A percentile compares a stretch with the other conserved stretches of the same genome.
Evolutionary conservation across 2,329 filamentous ascomycete genomes (phyloP).

Genomic region (Xylariales sp.): DNA sequence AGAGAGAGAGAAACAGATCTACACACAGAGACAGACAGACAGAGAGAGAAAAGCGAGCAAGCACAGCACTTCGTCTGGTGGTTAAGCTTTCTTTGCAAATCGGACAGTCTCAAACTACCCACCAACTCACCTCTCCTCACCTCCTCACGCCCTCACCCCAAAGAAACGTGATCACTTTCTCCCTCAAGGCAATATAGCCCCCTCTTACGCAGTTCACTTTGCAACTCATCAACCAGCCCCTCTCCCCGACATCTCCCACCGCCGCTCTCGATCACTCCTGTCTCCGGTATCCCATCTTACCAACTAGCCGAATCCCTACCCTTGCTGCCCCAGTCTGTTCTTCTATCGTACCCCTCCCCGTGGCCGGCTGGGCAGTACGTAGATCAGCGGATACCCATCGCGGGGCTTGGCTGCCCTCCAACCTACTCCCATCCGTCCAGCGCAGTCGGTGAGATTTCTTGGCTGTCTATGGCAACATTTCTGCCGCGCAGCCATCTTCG

Average conservation of each 20-base stretch:
- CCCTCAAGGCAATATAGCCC: neutral
- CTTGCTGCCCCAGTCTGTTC: neutral
- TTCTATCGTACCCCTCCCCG: neutral
- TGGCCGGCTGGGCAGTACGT: conserved; percentile 4
- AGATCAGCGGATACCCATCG: conserved; percentile 8
- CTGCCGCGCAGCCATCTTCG: conserved; percentile 1
- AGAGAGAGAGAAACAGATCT: too few species aligned
- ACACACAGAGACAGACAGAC: too few species aligned
- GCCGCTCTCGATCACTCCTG: neutral
- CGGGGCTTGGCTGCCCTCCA: conserved; percentile 2
- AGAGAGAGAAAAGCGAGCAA: too few species aligned
- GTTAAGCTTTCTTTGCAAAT: too few species aligned
- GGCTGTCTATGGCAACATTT: conserved; percentile 4
- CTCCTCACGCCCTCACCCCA: too few species aligned
- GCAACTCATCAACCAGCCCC: neutral
- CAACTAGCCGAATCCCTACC: neutral
- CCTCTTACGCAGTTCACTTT: neutral
- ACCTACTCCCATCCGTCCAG: neutral
- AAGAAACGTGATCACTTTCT: too few species aligned
- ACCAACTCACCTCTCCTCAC: too few species aligned
- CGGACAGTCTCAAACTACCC: too few species aligned
- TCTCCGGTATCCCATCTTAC: neutral
- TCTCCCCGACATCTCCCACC: neutral
- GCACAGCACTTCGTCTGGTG: too few species aligned
- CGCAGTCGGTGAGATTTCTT: neutral